Base-by-base conservation (phyloP, 169 alveolate genomes). In the Blepharisma undulans region DNA sequence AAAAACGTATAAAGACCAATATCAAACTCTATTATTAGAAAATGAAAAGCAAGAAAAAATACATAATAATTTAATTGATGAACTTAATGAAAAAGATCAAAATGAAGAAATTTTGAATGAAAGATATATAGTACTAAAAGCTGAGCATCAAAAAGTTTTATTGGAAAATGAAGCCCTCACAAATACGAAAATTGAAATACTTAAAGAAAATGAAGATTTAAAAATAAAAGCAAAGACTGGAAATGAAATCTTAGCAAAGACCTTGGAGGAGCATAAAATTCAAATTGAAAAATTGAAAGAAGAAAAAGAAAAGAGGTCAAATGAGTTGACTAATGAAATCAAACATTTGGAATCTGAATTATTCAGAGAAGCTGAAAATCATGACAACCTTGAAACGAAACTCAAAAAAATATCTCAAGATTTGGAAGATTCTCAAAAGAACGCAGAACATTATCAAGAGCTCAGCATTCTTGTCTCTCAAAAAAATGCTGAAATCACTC, bases 401-500 rank as follows among this genome's bases (percentile, higher is more conserved):
- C 14, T 21, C 19, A 32, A 22, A 82, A 72, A 48, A 36, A 0
- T 34, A 10, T 22, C 89, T 36, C 32, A 36, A 82, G 89, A 48
- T 48, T 48, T 48, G 66, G 66, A 48, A 34, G 60, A 82, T 5
- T 34, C 72, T 82, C 77, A 22, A 32, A 21, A 27, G 29, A 78
- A 32, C 29, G 34, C 34, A 29, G 29, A 82, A n/a, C 72, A 36
- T n/a, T 21, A 36, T 7, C 34, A 82, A 32, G 29, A 25, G 77
- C 29, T 34, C 25, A 48, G 36, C 22, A 36, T 33, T 21, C 27
- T 21, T 22, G 74, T 82, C 78, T 25, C 89, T 59, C 89, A 82
- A 30, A 82, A 82, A 82, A 82, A 82, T 8, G 89, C 89, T 14
- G 89, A 82, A 30, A 22, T 60, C 76, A 36, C 89, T 0, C 33